A percentile compares a stretch with the other conserved stretches of the same genome.
Evolutionary conservation across 768 basidiomycete genomes (phyloP).

Genomic region (Leccinum subgranulosum): DNA sequence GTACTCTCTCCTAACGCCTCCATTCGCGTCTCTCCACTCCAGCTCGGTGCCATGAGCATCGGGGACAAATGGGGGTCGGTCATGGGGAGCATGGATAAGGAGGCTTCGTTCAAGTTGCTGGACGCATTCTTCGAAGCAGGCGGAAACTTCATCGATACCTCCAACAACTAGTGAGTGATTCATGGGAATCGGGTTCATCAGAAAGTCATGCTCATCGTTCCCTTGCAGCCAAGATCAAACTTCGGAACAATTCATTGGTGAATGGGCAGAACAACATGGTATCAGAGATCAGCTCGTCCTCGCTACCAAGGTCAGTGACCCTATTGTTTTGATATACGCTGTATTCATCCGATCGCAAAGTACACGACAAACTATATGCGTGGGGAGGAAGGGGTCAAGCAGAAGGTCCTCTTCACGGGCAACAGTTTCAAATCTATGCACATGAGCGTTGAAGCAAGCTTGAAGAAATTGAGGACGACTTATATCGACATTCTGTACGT

Average conservation of each 20-base stretch:
- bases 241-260: slow-evolving; percentile 44
- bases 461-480: slow-evolving; percentile 23
- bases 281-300: slow-evolving; percentile 46
- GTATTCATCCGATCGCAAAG: slow-evolving; percentile 8
- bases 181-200: too few relatives aligned
- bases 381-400: slow-evolving; percentile 10
- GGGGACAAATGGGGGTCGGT: slow-evolving; percentile 40
- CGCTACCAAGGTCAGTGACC: slow-evolving; percentile 35
- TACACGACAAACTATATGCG: slow-evolving; percentile 22
- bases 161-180: slow-evolving; percentile 40
- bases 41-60: slow-evolving; percentile 48
- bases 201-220: background rate
- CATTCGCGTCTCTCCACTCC: slow-evolving; percentile 47
- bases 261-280: slow-evolving; percentile 42
- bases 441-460: slow-evolving; percentile 33
- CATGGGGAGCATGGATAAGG: slow-evolving; percentile 44
- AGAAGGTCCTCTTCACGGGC: slow-evolving; percentile 43
- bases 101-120: slow-evolving; percentile 41
- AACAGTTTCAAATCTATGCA: slow-evolving; percentile 46
- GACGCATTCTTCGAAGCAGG: slow-evolving; percentile 45
- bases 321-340: background rate
- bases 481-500: slow-evolving; percentile 24
- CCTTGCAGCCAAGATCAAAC: slow-evolving; percentile 36
- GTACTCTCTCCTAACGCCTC: slow-evolving; percentile 39
- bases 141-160: slow-evolving; percentile 49